Percentiles rank a stretch among this genome's conserved stretches.
Conservation (phyloP, 2,329 filamentous ascomycete species). For the Trichoderma arundinaceum region DNA sequence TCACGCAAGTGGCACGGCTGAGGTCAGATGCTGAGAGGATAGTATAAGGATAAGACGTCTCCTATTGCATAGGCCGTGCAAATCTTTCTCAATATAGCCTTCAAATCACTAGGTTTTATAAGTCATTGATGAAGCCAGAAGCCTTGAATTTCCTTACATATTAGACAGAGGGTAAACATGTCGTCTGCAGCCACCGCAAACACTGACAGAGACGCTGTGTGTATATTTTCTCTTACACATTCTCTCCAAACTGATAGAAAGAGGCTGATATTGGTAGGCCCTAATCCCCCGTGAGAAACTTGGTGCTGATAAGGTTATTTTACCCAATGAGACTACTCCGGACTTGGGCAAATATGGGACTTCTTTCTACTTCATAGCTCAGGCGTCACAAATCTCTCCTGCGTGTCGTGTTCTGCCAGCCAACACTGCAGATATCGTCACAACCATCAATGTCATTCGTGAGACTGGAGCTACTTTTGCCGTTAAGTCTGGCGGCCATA, state of each 20-base stretch:
- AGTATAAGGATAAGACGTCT: too few species aligned
- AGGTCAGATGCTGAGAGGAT: too few species aligned
- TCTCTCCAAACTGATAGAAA: too few species aligned
- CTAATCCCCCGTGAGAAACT: neutral
- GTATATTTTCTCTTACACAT: neutral
- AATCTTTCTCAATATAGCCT: too few species aligned
- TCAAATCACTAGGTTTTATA: too few species aligned
- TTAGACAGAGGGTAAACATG: neutral
- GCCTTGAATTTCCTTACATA: too few species aligned
- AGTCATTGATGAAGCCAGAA: too few species aligned
- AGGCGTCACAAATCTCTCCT: neutral
- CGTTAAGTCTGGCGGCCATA: constrained; percentile 5
- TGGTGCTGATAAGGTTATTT: neutral
- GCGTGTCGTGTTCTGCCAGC: constrained; percentile 3
- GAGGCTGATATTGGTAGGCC: neutral
- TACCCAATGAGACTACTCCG: neutral
- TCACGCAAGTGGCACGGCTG: too few species aligned
- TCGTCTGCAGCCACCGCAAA: neutral
- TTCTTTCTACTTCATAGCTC: constrained; percentile 1
- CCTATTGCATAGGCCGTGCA: too few species aligned
- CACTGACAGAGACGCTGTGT: neutral
- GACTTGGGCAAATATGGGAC: neutral
- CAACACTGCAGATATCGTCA: neutral
- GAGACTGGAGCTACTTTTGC: constrained; percentile 14
- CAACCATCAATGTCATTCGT: neutral